Conservation (phyloP, 2,329 filamentous ascomycete species). For the Coleophoma crateriformis region DNA sequence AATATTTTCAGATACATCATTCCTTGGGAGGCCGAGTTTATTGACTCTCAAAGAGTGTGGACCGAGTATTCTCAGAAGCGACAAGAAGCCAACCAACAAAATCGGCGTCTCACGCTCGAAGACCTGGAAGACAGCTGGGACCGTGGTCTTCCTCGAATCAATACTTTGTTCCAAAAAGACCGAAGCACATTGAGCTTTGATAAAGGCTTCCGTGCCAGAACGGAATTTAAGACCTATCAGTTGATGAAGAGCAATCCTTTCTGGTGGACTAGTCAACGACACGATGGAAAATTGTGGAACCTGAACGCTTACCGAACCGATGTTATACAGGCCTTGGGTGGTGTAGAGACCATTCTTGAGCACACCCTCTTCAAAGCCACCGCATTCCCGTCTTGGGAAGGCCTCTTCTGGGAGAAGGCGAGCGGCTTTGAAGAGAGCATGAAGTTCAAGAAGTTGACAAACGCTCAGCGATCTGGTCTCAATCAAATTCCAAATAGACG, state of each 20-base stretch:
- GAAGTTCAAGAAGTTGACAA: slow-evolving; percentile 99
- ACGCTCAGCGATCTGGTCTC: slow-evolving; percentile 91
- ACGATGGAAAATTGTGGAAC: slow-evolving; percentile 97
- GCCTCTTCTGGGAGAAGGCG: slow-evolving; percentile 81
- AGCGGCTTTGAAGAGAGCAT: slow-evolving; percentile 48
- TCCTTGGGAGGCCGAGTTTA: slow-evolving; percentile 98
- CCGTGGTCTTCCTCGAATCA: slow-evolving; percentile 93
- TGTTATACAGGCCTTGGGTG: slow-evolving; percentile 85
- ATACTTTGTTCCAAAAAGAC: slow-evolving; percentile 98
- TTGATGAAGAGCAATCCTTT: slow-evolving; percentile 99
- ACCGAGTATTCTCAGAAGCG: slow-evolving; percentile 99
- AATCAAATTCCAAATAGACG: slow-evolving; percentile 99
- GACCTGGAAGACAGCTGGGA: slow-evolving; percentile 99
- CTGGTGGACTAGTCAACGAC: slow-evolving; percentile 97
- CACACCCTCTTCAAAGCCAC: slow-evolving; percentile 97
- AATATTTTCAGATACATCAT: slow-evolving; percentile 99
- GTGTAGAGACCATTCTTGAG: slow-evolving; percentile 95
- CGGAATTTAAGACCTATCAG: slow-evolving; percentile 98
- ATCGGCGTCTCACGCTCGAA: slow-evolving; percentile 87
- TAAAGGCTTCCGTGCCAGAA: slow-evolving; percentile 92
- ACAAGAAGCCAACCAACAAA: slow-evolving; percentile 94
- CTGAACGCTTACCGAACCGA: slow-evolving; percentile 93
- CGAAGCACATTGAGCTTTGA: slow-evolving; percentile 95
- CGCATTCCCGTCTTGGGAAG: slow-evolving; percentile 95
- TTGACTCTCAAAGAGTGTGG: slow-evolving; percentile 98